Evolutionary conservation across 305 asterid genomes (phyloP), one percentile per base, ranked within the genome.

Genomic region (Solanum chacoense): DNA sequence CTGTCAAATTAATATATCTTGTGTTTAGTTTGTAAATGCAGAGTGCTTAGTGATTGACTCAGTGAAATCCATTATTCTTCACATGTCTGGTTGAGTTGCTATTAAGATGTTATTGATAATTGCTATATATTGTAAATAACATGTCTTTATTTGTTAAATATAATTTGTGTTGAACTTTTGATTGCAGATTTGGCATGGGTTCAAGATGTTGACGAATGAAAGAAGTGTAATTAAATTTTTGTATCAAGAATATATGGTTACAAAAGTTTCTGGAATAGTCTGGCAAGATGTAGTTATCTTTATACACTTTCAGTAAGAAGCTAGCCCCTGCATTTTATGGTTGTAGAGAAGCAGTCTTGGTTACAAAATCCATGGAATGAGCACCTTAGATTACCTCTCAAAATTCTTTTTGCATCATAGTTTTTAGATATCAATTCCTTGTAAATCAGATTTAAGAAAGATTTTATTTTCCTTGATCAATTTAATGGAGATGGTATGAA

Each of bases 181-280:
- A 28, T 37, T 67, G 91, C 98, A 97, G 99, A 93, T 94, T 93
- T 96, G 90, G 92, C 98, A 71, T 96, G 98, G 98, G 98, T 94
- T 88, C 96, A 94, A 84, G 98, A 94, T 84, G 91, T 93, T 74
- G 94, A 93, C 16, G 94, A 94, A 77, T 93, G 94, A 94, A 85
- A 83, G 22, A 83, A 20, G 73, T 7, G 31, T 26, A 50, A 83
- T 83, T 31, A 83, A 83, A 71, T 3, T 8, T 50, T 29, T 55
- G 40, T 55, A 18, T 32, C 86, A 63, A 63, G 28, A 8, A 45
- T 42, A 45, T 31, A 29, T 42, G 71, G 31, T 16, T 50, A 26
- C 71, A 83, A 83, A 31, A 18, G 20, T 81, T 45, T 50, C 2
- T 45, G 73, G 72, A 50, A 31, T 50, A 32, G 22, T 18, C 71